phyloP scores from a whole-genome alignment of 345 rosid species.

The Heritiera littoralis region DNA sequence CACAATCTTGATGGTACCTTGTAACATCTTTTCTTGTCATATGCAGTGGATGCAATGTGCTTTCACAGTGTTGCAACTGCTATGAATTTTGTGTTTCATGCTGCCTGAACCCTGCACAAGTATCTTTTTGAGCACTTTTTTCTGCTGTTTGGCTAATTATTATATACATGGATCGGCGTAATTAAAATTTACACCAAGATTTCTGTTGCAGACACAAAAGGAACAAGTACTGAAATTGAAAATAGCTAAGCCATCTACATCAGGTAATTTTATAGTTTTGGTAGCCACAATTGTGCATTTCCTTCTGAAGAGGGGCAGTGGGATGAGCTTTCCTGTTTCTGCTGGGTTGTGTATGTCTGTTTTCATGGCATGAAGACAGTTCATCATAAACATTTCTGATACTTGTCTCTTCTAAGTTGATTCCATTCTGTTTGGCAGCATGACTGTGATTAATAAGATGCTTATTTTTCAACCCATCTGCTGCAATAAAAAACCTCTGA shows the following conservation, averaged over 20 bases:
- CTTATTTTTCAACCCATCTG: not conserved
- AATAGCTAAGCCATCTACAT: conserved; percentile 78
- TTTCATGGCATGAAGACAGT: not conserved
- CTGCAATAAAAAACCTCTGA: not conserved
- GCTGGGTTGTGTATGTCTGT: not conserved
- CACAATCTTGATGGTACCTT: not conserved
- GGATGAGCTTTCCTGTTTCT: not conserved
- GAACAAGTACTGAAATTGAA: conserved; percentile 62
- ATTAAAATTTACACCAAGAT: conserved; percentile 16
- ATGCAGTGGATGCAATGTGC: conserved; percentile 76
- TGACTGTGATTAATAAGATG: not conserved
- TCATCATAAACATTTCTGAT: not conserved
- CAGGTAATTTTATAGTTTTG: conserved; percentile 51
- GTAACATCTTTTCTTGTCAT: conserved; percentile 22
- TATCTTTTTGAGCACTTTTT: conserved; percentile 36
- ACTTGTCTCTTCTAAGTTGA: not conserved
- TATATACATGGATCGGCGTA: conserved; percentile 19
- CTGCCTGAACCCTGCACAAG: conserved; percentile 75
- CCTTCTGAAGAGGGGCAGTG: not conserved
- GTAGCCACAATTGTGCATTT: not conserved
- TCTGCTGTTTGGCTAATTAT: conserved; percentile 4
- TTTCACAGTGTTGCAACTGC: conserved; percentile 78
- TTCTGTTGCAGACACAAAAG: conserved; percentile 53
- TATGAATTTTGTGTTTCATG: conserved; percentile 94
- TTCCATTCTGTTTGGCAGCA: not conserved